Evolutionary conservation across 495 filamentous ascomycete species (phyloP).

Genomic region (Coniosporium apollinis): DNA sequence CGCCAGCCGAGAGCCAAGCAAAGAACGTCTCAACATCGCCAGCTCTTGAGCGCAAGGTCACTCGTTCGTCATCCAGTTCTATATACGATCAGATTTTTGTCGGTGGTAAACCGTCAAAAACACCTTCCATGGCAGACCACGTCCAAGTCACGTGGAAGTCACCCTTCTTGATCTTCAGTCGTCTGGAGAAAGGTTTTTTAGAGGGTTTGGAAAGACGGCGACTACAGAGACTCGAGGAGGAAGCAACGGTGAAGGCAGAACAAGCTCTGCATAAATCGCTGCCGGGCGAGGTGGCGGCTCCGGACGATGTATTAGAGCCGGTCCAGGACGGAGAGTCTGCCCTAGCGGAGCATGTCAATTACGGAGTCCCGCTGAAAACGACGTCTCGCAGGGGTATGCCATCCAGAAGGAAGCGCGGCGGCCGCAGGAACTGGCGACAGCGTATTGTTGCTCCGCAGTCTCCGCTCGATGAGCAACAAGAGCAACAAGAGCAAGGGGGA

Average conservation of each 20-base stretch:
- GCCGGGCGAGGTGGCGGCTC: not conserved
- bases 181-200: not conserved
- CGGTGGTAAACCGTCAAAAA: conserved; percentile 1
- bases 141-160: conserved; percentile 1
- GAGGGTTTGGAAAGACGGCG: conserved; percentile 1
- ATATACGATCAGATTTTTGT: conserved; percentile 1
- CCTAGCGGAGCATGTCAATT: too few relatives aligned
- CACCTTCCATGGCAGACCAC: not conserved
- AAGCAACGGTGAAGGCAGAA: not conserved
- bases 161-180: not conserved
- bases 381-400: too few relatives aligned
- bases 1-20: not conserved
- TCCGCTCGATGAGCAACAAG: too few relatives aligned
- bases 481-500: too few relatives aligned
- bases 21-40: not conserved
- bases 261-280: not conserved
- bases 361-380: too few relatives aligned
- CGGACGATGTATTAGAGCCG: not conserved
- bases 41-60: not conserved
- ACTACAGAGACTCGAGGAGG: not conserved
- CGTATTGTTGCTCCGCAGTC: too few relatives aligned
- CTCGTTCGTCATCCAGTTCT: conserved; percentile 2
- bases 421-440: too few relatives aligned
- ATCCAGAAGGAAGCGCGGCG: too few relatives aligned
- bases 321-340: not conserved